These are phyloP conservation scores for Daldinia decipiens DNA, from an alignment of 495 filamentous ascomycete genomes.

Conservation along the genomic window DNA sequence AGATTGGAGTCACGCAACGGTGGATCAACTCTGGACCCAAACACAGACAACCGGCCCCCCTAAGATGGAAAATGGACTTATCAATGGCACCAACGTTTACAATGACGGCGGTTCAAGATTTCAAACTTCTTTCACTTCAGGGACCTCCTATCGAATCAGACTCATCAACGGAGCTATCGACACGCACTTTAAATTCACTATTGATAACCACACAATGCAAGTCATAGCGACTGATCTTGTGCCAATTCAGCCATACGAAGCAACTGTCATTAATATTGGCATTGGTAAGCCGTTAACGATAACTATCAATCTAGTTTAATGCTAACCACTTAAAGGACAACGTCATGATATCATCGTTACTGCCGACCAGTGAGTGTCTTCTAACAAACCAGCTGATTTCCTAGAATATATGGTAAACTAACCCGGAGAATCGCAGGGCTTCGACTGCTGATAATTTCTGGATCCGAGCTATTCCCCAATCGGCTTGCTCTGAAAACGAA, in stretches of 20 bases:
- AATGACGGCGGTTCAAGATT: slow-evolving; percentile 52
- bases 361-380: slow-evolving; percentile 57
- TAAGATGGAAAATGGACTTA: slow-evolving; percentile 57
- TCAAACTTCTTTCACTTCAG: slow-evolving; percentile 54
- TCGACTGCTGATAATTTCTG: slow-evolving; percentile 62
- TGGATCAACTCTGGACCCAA: slow-evolving; percentile 49
- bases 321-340: slow-evolving; percentile 56
- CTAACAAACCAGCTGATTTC: too few relatives aligned
- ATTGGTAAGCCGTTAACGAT: slow-evolving; percentile 55
- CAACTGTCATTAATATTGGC: slow-evolving; percentile 59
- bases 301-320: neutral
- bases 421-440: slow-evolving; percentile 12
- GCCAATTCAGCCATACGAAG: slow-evolving; percentile 59
- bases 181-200: slow-evolving; percentile 58
- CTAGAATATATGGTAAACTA: neutral
- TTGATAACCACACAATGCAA: slow-evolving; percentile 62
- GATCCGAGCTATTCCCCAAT: slow-evolving; percentile 68
- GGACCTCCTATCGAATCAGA: slow-evolving; percentile 62
- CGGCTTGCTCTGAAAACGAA: slow-evolving; percentile 57
- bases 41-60: slow-evolving; percentile 55
- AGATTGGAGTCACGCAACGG: slow-evolving; percentile 60
- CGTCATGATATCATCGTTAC: slow-evolving; percentile 73
- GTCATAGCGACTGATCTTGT: slow-evolving; percentile 61
- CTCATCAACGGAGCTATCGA: slow-evolving; percentile 67
- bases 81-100: slow-evolving; percentile 63